These are phyloP conservation scores for Mycena polygramma DNA, from an alignment of 768 basidiomycete species.

Conservation along the genomic window DNA sequence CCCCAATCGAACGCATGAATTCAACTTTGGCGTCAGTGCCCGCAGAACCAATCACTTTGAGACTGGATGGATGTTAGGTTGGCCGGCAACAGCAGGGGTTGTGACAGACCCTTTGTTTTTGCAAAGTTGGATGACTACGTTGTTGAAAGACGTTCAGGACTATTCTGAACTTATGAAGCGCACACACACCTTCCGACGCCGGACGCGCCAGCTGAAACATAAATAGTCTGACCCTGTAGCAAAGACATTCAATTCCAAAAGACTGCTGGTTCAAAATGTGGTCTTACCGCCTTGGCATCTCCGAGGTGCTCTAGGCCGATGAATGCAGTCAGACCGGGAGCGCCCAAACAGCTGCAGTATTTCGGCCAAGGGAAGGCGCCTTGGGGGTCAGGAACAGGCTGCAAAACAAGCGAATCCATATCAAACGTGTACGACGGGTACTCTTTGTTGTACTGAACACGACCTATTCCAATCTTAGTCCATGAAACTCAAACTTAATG, in stretches of 20 bases:
- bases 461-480: constrained; percentile 22
- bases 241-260: neutral
- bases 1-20: constrained; percentile 63
- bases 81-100: neutral
- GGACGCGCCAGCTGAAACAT: constrained; percentile 42
- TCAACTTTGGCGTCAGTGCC: constrained; percentile 73
- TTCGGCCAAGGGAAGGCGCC: constrained; percentile 39
- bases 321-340: constrained; percentile 46
- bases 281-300: constrained; percentile 31
- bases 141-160: constrained; percentile 8
- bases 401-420: constrained; percentile 39
- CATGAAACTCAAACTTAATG: neutral
- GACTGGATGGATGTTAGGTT: constrained; percentile 32
- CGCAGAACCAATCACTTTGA: constrained; percentile 72
- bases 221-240: constrained; percentile 39
- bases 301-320: constrained; percentile 38
- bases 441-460: constrained; percentile 28
- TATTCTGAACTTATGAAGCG: no score
- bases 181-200: constrained; percentile 37
- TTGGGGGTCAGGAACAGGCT: constrained; percentile 36
- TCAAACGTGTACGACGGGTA: constrained; percentile 35
- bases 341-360: constrained; percentile 36
- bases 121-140: constrained; percentile 52
- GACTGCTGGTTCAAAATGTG: neutral
- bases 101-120: constrained; percentile 47